phyloP scores from a whole-genome alignment of 2,329 filamentous ascomycete species.

The Daldinia sp. region DNA sequence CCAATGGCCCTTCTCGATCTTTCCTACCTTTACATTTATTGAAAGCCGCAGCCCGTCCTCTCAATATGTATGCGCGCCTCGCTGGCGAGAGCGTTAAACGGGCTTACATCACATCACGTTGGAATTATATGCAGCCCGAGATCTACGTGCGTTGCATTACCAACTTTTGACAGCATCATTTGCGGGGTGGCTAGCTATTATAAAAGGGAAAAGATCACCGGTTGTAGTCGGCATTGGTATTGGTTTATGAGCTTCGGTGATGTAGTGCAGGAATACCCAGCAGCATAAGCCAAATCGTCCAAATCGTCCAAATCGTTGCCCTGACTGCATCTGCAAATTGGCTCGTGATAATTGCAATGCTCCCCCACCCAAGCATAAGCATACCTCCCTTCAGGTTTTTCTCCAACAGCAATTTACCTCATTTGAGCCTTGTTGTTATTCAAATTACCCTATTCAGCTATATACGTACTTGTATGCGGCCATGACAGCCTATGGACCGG shows the following conservation, averaged over 20 bases:
- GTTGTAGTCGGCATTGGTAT: constrained; percentile 23
- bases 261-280: constrained; percentile 29
- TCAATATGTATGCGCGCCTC: neutral
- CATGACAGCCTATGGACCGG: constrained; percentile 12
- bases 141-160: constrained; percentile 18
- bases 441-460: constrained; percentile 17
- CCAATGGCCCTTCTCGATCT: neutral
- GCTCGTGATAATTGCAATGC: constrained; percentile 37
- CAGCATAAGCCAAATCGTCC: neutral
- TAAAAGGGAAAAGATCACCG: constrained; percentile 33
- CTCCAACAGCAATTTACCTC: constrained; percentile 31
- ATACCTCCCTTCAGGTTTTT: constrained; percentile 8
- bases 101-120: constrained; percentile 20
- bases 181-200: constrained; percentile 33
- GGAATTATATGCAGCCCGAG: constrained; percentile 32
- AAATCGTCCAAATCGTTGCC: constrained; percentile 18
- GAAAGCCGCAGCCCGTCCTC: neutral
- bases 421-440: constrained; percentile 20
- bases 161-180: constrained; percentile 36
- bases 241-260: constrained; percentile 27
- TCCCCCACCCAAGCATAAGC: constrained; percentile 8
- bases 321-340: constrained; percentile 25
- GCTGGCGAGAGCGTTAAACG: neutral
- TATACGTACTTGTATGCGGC: neutral
- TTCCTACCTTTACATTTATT: neutral